Evolutionary conservation across 306 rosid genomes (phyloP).

Genomic region (Benincasa hispida): DNA sequence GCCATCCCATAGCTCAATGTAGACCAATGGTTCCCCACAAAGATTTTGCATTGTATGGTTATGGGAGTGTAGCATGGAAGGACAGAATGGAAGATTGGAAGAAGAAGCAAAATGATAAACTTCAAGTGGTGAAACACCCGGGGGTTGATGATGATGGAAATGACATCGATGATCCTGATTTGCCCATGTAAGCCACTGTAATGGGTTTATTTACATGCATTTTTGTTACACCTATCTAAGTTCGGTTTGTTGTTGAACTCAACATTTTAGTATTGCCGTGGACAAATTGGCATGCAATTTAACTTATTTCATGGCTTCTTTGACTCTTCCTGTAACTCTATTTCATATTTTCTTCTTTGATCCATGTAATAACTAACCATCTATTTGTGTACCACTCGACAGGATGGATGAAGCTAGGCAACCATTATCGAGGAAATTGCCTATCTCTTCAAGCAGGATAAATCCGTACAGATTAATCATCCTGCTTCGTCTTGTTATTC

Average conservation of each 20-base stretch:
- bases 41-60: conserved; percentile 89
- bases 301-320: background rate
- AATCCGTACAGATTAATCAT: conserved; percentile 90
- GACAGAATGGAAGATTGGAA: conserved; percentile 98
- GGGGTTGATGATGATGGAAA: conserved; percentile 42
- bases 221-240: background rate
- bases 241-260: background rate
- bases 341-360: background rate
- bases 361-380: background rate
- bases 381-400: conserved; percentile 13
- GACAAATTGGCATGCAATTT: background rate
- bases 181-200: conserved; percentile 59
- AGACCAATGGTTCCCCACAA: conserved; percentile 95
- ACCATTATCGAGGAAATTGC: conserved; percentile 81
- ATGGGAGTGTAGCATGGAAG: conserved; percentile 96
- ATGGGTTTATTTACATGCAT: background rate
- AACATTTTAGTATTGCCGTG: background rate
- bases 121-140: conserved; percentile 84
- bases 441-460: conserved; percentile 87
- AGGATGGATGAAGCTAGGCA: conserved; percentile 99
- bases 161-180: conserved; percentile 65
- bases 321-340: background rate
- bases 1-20: conserved; percentile 51
- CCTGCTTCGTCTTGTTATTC: conserved; percentile 64
- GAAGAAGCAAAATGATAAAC: conserved; percentile 75